These are phyloP conservation scores for Pleurotus tuber-regium DNA, from an alignment of 768 basidiomycete genomes.

Conservation along the genomic window DNA sequence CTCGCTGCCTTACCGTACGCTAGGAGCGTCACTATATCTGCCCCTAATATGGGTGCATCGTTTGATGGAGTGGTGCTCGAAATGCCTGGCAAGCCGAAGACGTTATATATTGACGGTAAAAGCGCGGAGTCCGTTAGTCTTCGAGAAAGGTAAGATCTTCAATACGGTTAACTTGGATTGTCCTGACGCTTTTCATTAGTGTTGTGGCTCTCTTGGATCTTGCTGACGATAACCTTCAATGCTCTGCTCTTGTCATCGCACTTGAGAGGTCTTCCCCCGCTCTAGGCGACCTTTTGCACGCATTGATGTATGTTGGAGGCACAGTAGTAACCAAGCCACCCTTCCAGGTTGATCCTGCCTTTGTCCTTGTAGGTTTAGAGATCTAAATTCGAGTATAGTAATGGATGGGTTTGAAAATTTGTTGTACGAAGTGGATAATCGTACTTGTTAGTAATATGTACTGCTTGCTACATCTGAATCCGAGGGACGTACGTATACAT, in stretches of 20 bases:
- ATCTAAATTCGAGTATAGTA: conserved; percentile 37
- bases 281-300: conserved; percentile 76
- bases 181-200: conserved; percentile 32
- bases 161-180: conserved; percentile 8
- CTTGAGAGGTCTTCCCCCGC: conserved; percentile 71
- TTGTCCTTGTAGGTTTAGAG: conserved; percentile 84
- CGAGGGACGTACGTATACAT: too few relatives aligned
- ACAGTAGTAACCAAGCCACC: conserved; percentile 79
- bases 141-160: conserved; percentile 70
- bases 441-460: neutral
- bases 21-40: conserved; percentile 70
- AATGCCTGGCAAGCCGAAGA: conserved; percentile 66
- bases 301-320: conserved; percentile 91
- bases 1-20: conserved; percentile 67
- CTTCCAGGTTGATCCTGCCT: conserved; percentile 72
- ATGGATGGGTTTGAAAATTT: too few relatives aligned
- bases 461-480: neutral
- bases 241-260: conserved; percentile 75
- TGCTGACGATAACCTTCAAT: conserved; percentile 80
- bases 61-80: conserved; percentile 82
- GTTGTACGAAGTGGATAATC: too few relatives aligned
- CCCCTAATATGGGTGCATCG: conserved; percentile 61
- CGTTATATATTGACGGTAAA: conserved; percentile 84
- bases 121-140: conserved; percentile 76
- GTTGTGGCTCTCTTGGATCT: conserved; percentile 86